Percentiles rank a stretch among this genome's conserved stretches.
Evolutionary conservation across 2,329 filamentous ascomycete species (phyloP).

Genomic region (Delphinella strobiligena): DNA sequence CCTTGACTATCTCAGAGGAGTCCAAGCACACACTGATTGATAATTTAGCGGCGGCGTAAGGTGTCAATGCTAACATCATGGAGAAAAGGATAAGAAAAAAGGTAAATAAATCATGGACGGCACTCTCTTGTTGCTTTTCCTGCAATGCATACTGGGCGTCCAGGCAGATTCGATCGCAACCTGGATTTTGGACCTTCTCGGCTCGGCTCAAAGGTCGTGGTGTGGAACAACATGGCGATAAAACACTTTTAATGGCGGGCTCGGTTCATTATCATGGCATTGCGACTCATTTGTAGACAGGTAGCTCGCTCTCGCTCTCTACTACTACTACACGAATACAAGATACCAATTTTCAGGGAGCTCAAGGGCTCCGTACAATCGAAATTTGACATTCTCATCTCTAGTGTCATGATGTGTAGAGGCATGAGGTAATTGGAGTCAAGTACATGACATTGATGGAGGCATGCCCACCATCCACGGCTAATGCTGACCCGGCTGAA

Average conservation of each 20-base stretch:
- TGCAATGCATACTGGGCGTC: too few species aligned
- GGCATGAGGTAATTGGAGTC: too few species aligned
- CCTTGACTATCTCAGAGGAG: neutral
- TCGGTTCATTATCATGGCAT: neutral
- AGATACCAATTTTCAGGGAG: neutral
- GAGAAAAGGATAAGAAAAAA: neutral
- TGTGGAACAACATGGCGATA: neutral
- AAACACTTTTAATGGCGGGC: too few species aligned
- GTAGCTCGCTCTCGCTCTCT: neutral
- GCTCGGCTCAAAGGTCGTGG: neutral
- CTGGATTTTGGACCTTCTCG: too few species aligned
- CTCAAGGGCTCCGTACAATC: neutral
- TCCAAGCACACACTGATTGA: neutral
- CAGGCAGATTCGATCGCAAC: too few species aligned
- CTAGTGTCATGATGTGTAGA: neutral
- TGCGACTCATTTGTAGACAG: neutral
- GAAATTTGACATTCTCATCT: neutral
- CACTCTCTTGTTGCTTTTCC: neutral
- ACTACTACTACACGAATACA: neutral
- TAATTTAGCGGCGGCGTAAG: neutral
- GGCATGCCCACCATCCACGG: too few species aligned
- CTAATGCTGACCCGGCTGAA: too few species aligned
- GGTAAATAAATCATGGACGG: neutral
- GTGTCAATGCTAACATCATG: neutral
- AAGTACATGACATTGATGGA: too few species aligned